Evolutionary conservation across 306 rosid species (phyloP).

Genomic region (Begonia loranthoides): DNA sequence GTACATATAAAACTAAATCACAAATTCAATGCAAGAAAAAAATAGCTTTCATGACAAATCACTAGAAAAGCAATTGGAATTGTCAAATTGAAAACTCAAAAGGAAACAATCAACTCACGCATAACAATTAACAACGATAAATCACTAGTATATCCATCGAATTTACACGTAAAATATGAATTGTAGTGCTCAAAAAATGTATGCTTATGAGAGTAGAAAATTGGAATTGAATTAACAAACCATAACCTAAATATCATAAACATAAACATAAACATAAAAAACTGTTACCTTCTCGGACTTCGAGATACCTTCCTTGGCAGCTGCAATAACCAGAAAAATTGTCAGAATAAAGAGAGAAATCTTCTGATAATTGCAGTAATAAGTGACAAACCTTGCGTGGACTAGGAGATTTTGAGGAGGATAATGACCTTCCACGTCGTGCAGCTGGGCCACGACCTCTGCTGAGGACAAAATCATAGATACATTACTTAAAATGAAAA

Average conservation of each 20-base stretch:
- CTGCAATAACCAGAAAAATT: constrained; percentile 22
- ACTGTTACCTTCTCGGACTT: constrained; percentile 68
- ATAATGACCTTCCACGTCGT: constrained; percentile 83
- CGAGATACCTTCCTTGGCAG: constrained; percentile 50
- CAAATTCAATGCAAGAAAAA: too few species aligned
- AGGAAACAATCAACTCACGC: too few species aligned
- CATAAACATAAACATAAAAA: not conserved
- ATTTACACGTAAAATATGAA: not conserved
- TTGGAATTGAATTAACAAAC: not conserved
- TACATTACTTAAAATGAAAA: not conserved
- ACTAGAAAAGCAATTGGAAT: too few species aligned
- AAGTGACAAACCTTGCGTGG: constrained; percentile 65
- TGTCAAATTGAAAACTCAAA: too few species aligned
- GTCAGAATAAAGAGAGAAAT: not conserved
- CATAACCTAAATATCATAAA: not conserved
- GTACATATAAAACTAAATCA: too few species aligned
- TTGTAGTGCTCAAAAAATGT: not conserved
- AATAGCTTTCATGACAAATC: too few species aligned
- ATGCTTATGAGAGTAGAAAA: not conserved
- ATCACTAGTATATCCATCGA: too few species aligned
- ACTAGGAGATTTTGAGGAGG: constrained; percentile 82
- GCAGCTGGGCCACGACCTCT: constrained; percentile 64
- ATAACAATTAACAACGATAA: too few species aligned
- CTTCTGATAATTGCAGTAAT: constrained; percentile 1
- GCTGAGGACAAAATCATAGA: constrained; percentile 11